A percentile compares a stretch with the other conserved stretches of the same genome.
phyloP scores from a whole-genome alignment of 495 filamentous ascomycete genomes.

The Aspergillus asperescens region DNA sequence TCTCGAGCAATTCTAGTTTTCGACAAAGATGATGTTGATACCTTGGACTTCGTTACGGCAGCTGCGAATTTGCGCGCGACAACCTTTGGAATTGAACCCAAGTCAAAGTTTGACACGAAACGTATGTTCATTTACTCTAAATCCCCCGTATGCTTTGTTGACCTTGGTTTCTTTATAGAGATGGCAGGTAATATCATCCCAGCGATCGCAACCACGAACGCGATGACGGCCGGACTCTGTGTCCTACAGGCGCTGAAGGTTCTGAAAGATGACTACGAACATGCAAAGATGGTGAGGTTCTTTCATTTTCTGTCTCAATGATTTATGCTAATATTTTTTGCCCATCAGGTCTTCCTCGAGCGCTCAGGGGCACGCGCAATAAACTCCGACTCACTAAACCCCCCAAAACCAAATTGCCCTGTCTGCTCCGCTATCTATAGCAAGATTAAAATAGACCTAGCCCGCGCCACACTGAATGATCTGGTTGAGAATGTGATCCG shows the following conservation, averaged over 20 bases:
- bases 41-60: conserved; percentile 88
- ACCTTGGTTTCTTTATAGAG: conserved; percentile 39
- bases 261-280: conserved; percentile 62
- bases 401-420: conserved; percentile 74
- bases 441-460: conserved; percentile 61
- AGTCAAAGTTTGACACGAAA: conserved; percentile 95
- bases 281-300: conserved; percentile 50
- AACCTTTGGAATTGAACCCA: conserved; percentile 78
- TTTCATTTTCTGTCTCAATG: not conserved
- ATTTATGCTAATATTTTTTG: conserved; percentile 5
- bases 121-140: conserved; percentile 39
- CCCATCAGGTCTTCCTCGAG: conserved; percentile 68
- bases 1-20: conserved; percentile 68
- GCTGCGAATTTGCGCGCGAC: conserved; percentile 82
- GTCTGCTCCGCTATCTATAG: conserved; percentile 73
- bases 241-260: conserved; percentile 94
- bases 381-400: conserved; percentile 64
- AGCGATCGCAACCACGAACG: conserved; percentile 96
- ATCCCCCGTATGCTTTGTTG: not conserved
- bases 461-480: conserved; percentile 71
- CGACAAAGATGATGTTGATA: conserved; percentile 96
- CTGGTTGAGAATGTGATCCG: conserved; percentile 71
- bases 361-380: conserved; percentile 65
- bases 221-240: conserved; percentile 88
- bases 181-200: conserved; percentile 99